A percentile compares a stretch with the other conserved stretches of the same genome.
These are phyloP conservation scores for Colletotrichum sp. DNA, from an alignment of 2,329 filamentous ascomycete genomes.

Conservation along the genomic window DNA sequence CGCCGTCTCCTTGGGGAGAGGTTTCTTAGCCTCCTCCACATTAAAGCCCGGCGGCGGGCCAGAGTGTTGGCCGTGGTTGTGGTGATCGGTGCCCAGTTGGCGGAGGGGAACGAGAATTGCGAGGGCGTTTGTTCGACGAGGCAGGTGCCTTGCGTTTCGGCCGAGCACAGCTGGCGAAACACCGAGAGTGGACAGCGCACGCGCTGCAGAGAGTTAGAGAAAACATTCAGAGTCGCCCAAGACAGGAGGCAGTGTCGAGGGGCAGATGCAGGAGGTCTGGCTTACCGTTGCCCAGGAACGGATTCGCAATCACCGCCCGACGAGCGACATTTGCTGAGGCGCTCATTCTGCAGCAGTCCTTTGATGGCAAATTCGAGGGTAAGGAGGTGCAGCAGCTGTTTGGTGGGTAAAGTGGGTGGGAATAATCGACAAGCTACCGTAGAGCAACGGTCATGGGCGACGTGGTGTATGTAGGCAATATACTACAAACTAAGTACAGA, in stretches of 20 bases:
- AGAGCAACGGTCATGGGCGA: constrained; percentile 1
- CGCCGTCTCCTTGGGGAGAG: constrained; percentile 64
- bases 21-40: constrained; percentile 86
- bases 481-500: constrained; percentile 4
- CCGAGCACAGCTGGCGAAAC: constrained; percentile 51
- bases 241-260: neutral
- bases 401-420: neutral
- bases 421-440: neutral
- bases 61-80: constrained; percentile 53
- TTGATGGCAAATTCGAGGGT: neutral
- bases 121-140: constrained; percentile 53
- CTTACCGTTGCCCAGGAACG: constrained; percentile 55
- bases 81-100: constrained; percentile 63
- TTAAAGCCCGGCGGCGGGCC: constrained; percentile 91
- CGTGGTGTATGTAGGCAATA: neutral
- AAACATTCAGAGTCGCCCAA: neutral
- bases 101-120: constrained; percentile 64
- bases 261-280: constrained; percentile 19
- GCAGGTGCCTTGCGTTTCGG: constrained; percentile 51
- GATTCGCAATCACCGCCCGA: constrained; percentile 58
- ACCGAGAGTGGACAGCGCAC: constrained; percentile 51
- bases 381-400: neutral
- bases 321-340: constrained; percentile 61
- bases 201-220: constrained; percentile 42
- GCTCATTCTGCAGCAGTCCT: constrained; percentile 48